Conservation (phyloP, 768 basidiomycete genomes). For the Suillus variegatus region DNA sequence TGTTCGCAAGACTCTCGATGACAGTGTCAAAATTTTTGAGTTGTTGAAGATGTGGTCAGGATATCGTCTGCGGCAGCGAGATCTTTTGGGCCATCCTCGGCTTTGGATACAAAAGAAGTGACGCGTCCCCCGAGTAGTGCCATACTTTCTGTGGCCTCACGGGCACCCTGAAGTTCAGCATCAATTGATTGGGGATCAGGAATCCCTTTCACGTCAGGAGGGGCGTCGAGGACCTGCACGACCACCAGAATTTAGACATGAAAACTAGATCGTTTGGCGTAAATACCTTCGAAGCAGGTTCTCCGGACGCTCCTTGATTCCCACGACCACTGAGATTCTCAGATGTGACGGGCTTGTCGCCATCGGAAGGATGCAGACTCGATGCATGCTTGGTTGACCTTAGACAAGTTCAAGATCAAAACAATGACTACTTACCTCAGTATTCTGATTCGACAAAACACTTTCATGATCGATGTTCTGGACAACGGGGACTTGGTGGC, state of each 20-base stretch:
- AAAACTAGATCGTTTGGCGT: neutral
- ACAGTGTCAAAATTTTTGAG: conserved; percentile 1
- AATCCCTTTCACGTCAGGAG: neutral
- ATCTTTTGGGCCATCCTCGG: neutral
- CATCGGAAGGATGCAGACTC: neutral
- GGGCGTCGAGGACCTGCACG: neutral
- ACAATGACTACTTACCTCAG: neutral
- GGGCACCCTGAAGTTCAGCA: neutral
- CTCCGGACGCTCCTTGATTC: neutral
- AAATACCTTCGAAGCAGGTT: neutral
- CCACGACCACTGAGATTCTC: neutral
- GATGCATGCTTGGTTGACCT: neutral
- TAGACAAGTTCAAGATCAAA: neutral
- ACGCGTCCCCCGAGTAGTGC: neutral
- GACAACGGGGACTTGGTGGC: neutral
- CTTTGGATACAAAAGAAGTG: neutral
- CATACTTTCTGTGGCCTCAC: neutral
- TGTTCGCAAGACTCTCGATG: neutral
- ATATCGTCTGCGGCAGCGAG: neutral
- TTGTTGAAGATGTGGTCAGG: conserved; percentile 4
- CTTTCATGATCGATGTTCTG: neutral
- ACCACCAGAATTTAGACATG: neutral
- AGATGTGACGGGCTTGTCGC: neutral
- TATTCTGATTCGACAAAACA: neutral
- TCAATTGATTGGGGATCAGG: neutral